These are phyloP conservation scores for Yamadazyma diospyri DNA, from an alignment of 1,139 yeast species.

Conservation along the genomic window DNA sequence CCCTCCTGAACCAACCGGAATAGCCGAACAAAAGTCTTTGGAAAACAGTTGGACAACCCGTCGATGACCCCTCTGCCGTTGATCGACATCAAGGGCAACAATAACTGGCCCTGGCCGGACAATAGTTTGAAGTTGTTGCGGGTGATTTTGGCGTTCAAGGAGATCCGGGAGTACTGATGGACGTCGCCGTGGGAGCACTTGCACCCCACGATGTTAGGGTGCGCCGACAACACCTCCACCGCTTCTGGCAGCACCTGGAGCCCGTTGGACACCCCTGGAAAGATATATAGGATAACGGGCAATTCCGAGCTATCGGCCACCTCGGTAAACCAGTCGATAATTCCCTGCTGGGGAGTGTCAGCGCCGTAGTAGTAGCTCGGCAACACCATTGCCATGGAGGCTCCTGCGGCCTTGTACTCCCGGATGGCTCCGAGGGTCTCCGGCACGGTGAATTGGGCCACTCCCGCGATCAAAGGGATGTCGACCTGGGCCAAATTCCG, in stretches of 20 bases:
- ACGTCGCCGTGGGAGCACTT: conserved; percentile 40
- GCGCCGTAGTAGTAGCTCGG: conserved; percentile 45
- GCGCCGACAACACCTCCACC: conserved; percentile 26
- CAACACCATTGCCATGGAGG: conserved; percentile 38
- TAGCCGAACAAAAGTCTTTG: conserved; percentile 28
- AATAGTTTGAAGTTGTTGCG: conserved; percentile 16
- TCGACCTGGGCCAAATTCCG: neutral
- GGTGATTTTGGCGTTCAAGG: conserved; percentile 26
- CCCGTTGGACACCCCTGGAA: conserved; percentile 43
- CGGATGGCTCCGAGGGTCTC: conserved; percentile 36
- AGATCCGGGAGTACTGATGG: conserved; percentile 24
- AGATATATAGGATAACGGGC: conserved; percentile 45
- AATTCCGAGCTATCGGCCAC: conserved; percentile 40
- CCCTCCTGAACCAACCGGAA: conserved; percentile 13
- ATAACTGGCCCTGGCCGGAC: conserved; percentile 20
- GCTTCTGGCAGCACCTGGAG: conserved; percentile 26
- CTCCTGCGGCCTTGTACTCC: conserved; percentile 37
- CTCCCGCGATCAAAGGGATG: conserved; percentile 33
- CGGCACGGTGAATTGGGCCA: conserved; percentile 31
- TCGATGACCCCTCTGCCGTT: conserved; percentile 18
- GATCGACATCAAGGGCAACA: conserved; percentile 17
- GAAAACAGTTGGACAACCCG: conserved; percentile 36
- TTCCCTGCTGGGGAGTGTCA: conserved; percentile 34
- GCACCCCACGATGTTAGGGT: conserved; percentile 43
- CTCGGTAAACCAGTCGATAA: conserved; percentile 35